These are phyloP conservation scores for Stemphylium lycopersici DNA, from an alignment of 2,329 filamentous ascomycete genomes.

Conservation along the genomic window DNA sequence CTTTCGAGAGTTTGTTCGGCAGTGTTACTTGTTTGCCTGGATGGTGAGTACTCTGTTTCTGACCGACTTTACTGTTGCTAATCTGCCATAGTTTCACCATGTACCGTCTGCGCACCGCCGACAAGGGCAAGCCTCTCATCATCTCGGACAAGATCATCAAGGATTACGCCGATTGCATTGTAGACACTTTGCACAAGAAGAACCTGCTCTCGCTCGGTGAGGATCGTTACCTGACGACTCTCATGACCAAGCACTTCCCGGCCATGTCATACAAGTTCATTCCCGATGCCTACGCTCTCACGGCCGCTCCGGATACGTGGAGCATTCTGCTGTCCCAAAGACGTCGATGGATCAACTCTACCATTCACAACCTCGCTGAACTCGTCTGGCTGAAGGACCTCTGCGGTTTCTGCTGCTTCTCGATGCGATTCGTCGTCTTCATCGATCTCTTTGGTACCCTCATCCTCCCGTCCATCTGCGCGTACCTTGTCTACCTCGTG, in stretches of 20 bases:
- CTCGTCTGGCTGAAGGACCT: conserved; percentile 89
- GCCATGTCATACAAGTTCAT: conserved; percentile 96
- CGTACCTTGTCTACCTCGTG: conserved; percentile 86
- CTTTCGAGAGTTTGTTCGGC: conserved; percentile 96
- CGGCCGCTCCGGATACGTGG: conserved; percentile 93
- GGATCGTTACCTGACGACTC: conserved; percentile 93
- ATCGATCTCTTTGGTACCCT: conserved; percentile 92
- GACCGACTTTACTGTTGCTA: conserved; percentile 18
- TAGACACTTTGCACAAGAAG: conserved; percentile 95
- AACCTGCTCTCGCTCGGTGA: conserved; percentile 92
- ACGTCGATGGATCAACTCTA: conserved; percentile 99
- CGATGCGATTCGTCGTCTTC: conserved; percentile 95
- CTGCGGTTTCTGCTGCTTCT: conserved; percentile 98
- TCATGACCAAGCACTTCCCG: conserved; percentile 99
- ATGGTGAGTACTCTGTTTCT: conserved; percentile 72
- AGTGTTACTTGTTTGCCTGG: conserved; percentile 98
- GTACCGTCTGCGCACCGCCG: conserved; percentile 93
- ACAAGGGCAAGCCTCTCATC: conserved; percentile 92
- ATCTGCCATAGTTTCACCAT: conserved; percentile 81
- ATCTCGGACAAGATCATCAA: conserved; percentile 86
- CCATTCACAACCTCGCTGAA: conserved; percentile 93
- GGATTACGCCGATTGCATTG: conserved; percentile 86
- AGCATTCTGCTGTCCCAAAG: conserved; percentile 94
- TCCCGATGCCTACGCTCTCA: conserved; percentile 89
- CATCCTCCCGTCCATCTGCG: conserved; percentile 86